Conservation (phyloP, 2,329 filamentous ascomycete species). For the Akanthomyces lecanii region DNA sequence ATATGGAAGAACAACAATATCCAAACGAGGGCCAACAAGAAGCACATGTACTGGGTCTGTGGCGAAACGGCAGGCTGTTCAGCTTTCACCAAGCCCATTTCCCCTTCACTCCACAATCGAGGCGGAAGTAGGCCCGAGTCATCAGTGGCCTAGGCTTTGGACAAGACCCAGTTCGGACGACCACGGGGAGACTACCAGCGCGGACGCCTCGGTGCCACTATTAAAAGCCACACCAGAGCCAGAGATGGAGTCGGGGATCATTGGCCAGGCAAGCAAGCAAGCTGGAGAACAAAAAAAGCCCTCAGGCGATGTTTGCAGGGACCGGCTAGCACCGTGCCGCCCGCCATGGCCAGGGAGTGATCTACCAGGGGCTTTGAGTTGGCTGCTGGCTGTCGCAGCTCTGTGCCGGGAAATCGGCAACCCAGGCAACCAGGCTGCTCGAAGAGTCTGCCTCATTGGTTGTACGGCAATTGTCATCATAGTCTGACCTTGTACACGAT, state of each 20-base stretch:
- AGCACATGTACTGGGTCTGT: not conserved
- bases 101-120: slow-evolving; percentile 13
- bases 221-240: slow-evolving; percentile 6
- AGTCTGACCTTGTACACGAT: not conserved
- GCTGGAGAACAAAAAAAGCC: slow-evolving; percentile 9
- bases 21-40: not conserved
- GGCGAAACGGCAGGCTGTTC: slow-evolving; percentile 10
- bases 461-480: not conserved
- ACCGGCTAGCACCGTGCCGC: slow-evolving; percentile 4
- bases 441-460: not conserved
- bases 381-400: not conserved
- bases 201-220: slow-evolving; percentile 6
- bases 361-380: slow-evolving; percentile 3
- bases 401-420: not conserved
- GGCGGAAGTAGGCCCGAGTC: slow-evolving; percentile 15
- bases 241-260: not conserved
- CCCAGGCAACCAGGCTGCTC: not conserved
- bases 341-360: slow-evolving; percentile 4
- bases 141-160: slow-evolving; percentile 14
- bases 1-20: not conserved
- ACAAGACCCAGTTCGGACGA: slow-evolving; percentile 6
- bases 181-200: slow-evolving; percentile 1
- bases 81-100: slow-evolving; percentile 10
- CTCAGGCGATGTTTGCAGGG: slow-evolving; percentile 12
- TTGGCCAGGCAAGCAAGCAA: not conserved